These are phyloP conservation scores for Cladosporium sp. DNA, from an alignment of 2,329 filamentous ascomycete genomes.

Conservation along the genomic window DNA sequence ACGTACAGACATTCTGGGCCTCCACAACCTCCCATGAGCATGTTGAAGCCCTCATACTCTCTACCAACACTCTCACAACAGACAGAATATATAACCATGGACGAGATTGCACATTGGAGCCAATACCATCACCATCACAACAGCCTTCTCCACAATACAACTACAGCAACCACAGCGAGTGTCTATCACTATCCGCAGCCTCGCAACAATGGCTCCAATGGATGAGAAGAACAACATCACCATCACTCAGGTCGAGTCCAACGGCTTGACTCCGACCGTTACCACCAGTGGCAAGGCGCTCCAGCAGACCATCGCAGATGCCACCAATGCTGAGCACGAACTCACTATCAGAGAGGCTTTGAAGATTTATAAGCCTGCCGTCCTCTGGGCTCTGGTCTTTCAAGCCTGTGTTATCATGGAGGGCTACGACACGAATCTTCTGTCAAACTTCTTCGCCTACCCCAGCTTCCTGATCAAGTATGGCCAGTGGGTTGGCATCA, in stretches of 20 bases:
- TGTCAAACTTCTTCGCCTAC: conserved; percentile 33
- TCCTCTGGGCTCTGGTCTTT: conserved; percentile 31
- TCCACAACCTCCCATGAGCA: background rate
- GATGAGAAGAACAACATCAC: conserved; percentile 9
- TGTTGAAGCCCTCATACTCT: background rate
- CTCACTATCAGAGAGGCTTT: conserved; percentile 28
- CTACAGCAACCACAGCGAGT: conserved; percentile 1
- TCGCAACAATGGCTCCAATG: conserved; percentile 4
- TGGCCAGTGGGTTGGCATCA: conserved; percentile 26
- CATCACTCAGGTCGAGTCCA: conserved; percentile 10
- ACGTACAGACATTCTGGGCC: too few relatives aligned
- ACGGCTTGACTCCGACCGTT: conserved; percentile 6
- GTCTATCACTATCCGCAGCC: background rate
- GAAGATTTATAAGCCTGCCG: conserved; percentile 33
- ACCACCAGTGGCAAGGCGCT: conserved; percentile 7
- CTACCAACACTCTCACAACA: background rate
- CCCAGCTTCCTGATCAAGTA: conserved; percentile 33
- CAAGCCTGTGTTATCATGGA: conserved; percentile 38
- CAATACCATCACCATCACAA: conserved; percentile 1
- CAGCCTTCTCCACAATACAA: background rate
- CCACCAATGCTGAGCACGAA: conserved; percentile 22
- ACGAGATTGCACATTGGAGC: background rate
- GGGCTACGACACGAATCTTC: conserved; percentile 35
- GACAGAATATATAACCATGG: conserved; percentile 1
- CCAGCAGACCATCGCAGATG: conserved; percentile 16